Percentiles rank a stretch among this genome's conserved stretches.
Conservation (phyloP, 768 basidiomycete genomes). For the Termitomyces sp. region DNA sequence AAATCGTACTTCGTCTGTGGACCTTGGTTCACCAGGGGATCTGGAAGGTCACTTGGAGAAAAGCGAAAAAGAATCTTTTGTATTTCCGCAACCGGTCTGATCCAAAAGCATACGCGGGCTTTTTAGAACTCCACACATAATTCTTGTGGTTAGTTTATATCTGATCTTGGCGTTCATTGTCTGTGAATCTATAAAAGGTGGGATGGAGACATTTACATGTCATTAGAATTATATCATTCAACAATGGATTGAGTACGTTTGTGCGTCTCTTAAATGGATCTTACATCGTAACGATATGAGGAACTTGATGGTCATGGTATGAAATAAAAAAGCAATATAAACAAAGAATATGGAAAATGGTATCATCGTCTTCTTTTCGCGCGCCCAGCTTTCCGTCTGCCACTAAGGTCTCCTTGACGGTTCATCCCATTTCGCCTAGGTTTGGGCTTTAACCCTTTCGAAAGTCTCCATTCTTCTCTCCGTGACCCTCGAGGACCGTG, state of each 20-base stretch:
- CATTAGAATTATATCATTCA: not conserved
- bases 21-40: constrained; percentile 22
- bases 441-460: constrained; percentile 64
- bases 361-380: constrained; percentile 64
- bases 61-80: constrained; percentile 19
- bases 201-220: not conserved
- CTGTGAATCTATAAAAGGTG: too few relatives aligned
- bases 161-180: not conserved
- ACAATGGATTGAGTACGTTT: not conserved
- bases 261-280: not conserved
- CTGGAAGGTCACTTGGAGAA: constrained; percentile 22
- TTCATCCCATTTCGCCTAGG: constrained; percentile 53
- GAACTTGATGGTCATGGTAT: not conserved
- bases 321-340: not conserved
- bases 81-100: constrained; percentile 16
- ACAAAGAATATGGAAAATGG: not conserved
- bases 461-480: constrained; percentile 75
- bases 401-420: constrained; percentile 57
- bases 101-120: not conserved
- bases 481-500: constrained; percentile 75
- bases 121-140: not conserved
- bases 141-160: not conserved
- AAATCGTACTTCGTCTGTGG: constrained; percentile 19
- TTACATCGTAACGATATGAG: not conserved
- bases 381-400: constrained; percentile 61